phyloP scores from a whole-genome alignment of 441 rosid genomes.

The Geranium incanum region DNA sequence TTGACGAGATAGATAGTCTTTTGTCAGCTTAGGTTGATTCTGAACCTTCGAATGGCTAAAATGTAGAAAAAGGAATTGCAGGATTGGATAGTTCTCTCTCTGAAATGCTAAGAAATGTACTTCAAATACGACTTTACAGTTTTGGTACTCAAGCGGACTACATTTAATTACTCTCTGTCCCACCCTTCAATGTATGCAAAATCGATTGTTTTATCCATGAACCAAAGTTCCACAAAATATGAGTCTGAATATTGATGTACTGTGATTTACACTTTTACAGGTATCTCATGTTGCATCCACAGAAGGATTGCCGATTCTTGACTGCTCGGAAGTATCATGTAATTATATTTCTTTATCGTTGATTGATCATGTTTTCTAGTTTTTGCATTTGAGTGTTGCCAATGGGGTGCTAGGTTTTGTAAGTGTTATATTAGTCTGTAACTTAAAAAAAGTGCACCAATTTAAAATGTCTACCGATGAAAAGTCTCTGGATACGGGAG shows the following conservation, averaged over 20 bases:
- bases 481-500: neutral
- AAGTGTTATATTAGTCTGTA: neutral
- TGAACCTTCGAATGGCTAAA: neutral
- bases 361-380: neutral
- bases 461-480: neutral
- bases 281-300: conserved; percentile 61
- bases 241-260: neutral
- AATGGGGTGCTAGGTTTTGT: neutral
- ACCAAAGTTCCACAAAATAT: neutral
- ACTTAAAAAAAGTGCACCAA: neutral
- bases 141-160: neutral
- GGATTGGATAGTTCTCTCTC: neutral
- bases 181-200: neutral
- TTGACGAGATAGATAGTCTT: neutral
- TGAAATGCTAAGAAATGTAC: neutral
- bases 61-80: neutral
- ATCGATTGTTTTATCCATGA: neutral
- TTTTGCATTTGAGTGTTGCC: neutral
- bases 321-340: conserved; percentile 70
- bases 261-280: conserved; percentile 28
- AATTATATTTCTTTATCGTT: conserved; percentile 14
- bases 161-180: neutral
- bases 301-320: conserved; percentile 62
- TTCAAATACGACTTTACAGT: neutral
- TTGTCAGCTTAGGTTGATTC: neutral